Conservation (phyloP, 2,329 filamentous ascomycete genomes). For the Nemania diffusa region DNA sequence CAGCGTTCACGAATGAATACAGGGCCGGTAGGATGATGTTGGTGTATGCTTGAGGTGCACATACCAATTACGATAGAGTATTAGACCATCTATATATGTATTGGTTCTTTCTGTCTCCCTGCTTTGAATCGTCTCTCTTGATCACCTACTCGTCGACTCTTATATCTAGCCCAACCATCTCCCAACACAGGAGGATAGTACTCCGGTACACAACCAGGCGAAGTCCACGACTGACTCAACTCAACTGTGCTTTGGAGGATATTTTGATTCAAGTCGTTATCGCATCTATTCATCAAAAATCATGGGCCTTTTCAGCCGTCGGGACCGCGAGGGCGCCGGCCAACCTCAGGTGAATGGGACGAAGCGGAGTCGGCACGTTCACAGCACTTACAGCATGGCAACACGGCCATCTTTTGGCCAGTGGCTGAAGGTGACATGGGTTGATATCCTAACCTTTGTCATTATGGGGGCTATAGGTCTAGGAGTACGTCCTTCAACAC, state of each 20-base stretch:
- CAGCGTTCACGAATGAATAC: background rate
- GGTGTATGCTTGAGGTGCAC: background rate
- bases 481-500: conserved; percentile 60
- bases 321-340: conserved; percentile 29
- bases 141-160: background rate
- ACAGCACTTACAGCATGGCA: conserved; percentile 56
- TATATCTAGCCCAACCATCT: background rate
- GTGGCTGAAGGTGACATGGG: conserved; percentile 74
- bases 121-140: background rate
- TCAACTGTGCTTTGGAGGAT: background rate
- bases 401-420: conserved; percentile 71
- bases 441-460: conserved; percentile 75
- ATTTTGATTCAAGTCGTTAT: background rate
- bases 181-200: background rate
- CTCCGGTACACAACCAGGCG: conserved; percentile 6
- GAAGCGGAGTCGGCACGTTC: conserved; percentile 20
- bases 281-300: background rate
- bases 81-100: background rate
- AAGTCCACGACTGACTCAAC: background rate
- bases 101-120: background rate
- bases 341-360: conserved; percentile 18
- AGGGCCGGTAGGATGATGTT: background rate
- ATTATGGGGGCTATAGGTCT: conserved; percentile 73
- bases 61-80: background rate
- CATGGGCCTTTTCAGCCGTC: conserved; percentile 45